phyloP scores from a whole-genome alignment of 495 filamentous ascomycete species.

The Aspergillus indologenus region DNA sequence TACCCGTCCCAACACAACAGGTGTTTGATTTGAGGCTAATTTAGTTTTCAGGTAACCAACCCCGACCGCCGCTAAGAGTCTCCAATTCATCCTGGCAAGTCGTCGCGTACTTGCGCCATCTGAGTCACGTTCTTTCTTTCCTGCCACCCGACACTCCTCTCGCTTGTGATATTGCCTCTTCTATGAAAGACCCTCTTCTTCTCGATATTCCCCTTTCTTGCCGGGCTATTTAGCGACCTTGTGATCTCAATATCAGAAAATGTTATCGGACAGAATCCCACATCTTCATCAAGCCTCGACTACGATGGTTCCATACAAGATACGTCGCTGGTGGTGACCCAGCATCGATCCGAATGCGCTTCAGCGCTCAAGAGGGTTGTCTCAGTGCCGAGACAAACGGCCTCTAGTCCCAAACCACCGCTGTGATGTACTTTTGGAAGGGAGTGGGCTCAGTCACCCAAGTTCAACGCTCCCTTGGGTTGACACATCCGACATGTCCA shows the following conservation, averaged over 20 bases:
- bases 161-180: constrained; percentile 10
- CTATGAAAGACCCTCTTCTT: constrained; percentile 7
- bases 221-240: constrained; percentile 14
- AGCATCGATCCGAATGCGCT: background rate
- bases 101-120: constrained; percentile 8
- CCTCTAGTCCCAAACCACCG: background rate
- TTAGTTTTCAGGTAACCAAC: constrained; percentile 44
- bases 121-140: constrained; percentile 9
- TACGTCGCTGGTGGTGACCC: background rate
- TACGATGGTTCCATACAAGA: background rate
- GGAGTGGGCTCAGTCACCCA: background rate
- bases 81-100: background rate
- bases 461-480: background rate
- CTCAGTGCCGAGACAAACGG: background rate
- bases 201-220: constrained; percentile 5
- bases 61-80: constrained; percentile 37
- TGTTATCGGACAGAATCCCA: constrained; percentile 6
- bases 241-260: constrained; percentile 15
- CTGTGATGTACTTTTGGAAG: background rate
- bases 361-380: background rate
- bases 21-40: background rate
- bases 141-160: constrained; percentile 11
- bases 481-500: constrained; percentile 6
- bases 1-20: background rate
- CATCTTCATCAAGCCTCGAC: background rate